Conservation (phyloP, 257 asterid genomes). For the Avicennia marina region DNA sequence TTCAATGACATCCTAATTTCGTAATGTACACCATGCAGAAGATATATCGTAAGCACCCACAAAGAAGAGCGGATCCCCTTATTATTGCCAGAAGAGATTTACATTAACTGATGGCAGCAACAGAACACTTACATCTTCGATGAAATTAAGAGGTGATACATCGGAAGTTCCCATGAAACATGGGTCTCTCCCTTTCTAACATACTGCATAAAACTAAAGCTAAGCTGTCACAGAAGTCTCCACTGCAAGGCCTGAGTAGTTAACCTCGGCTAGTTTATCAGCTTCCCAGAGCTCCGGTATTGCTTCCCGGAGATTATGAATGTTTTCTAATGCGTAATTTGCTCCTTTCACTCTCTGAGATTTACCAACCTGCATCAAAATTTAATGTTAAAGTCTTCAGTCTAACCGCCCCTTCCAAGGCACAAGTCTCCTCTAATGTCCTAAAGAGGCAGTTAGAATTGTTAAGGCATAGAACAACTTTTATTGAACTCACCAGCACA, state of each 20-base stretch:
- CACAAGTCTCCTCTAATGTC: not conserved
- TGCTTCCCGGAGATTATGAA: constrained; percentile 87
- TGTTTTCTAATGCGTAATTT: constrained; percentile 86
- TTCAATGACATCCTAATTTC: too few species aligned
- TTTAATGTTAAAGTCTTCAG: not conserved
- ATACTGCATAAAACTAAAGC: constrained; percentile 13
- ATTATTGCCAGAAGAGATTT: too few species aligned
- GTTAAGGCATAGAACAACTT: not conserved
- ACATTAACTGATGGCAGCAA: too few species aligned
- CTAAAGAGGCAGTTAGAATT: not conserved
- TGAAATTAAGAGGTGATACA: too few species aligned
- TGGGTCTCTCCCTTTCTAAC: not conserved
- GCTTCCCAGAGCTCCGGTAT: constrained; percentile 86
- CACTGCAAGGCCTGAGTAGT: constrained; percentile 67
- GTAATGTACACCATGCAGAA: too few species aligned
- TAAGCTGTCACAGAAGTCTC: constrained; percentile 86
- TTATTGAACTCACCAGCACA: constrained; percentile 53
- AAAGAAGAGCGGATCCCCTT: too few species aligned
- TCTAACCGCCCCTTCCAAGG: not conserved
- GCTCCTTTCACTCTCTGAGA: constrained; percentile 86
- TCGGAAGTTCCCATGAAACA: too few species aligned
- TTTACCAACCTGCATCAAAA: constrained; percentile 59
- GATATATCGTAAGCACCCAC: too few species aligned
- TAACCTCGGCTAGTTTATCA: constrained; percentile 53
- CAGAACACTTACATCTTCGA: too few species aligned